phyloP scores from a whole-genome alignment of 2,329 filamentous ascomycete genomes.

The Penicillium sp. region DNA sequence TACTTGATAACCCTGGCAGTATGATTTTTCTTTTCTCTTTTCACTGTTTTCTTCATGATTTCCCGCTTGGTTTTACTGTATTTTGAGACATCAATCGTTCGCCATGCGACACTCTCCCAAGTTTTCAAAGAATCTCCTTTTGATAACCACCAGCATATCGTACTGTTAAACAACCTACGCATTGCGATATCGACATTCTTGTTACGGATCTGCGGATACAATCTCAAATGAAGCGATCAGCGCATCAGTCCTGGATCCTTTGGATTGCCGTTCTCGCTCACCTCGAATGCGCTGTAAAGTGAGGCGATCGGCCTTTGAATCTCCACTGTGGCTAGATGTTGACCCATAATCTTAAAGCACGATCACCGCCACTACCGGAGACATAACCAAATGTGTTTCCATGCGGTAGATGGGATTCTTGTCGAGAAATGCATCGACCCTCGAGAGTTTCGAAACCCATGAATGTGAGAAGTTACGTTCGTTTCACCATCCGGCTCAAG shows the following conservation, averaged over 20 bases:
- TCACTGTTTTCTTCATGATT: slow-evolving; percentile 6
- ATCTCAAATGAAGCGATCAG: slow-evolving; percentile 29
- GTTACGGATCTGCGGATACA: slow-evolving; percentile 46
- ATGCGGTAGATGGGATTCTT: slow-evolving; percentile 26
- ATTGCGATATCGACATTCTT: slow-evolving; percentile 48
- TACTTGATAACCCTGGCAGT: slow-evolving; percentile 20
- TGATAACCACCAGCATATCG: slow-evolving; percentile 45
- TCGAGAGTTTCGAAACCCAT: slow-evolving; percentile 21
- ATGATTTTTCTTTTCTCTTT: slow-evolving; percentile 12
- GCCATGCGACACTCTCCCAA: too few species aligned
- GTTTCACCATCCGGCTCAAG: too few species aligned
- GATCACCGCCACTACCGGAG: slow-evolving; percentile 48
- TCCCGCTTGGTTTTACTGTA: slow-evolving; percentile 8
- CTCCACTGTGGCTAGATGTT: slow-evolving; percentile 51
- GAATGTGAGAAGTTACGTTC: neutral
- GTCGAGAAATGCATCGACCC: slow-evolving; percentile 24
- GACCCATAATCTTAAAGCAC: slow-evolving; percentile 53
- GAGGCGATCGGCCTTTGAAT: slow-evolving; percentile 56
- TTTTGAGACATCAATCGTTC: neutral
- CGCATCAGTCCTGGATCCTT: neutral
- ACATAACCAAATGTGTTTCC: slow-evolving; percentile 30
- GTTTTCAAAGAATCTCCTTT: neutral
- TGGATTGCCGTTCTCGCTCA: slow-evolving; percentile 4
- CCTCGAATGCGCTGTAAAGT: slow-evolving; percentile 28
- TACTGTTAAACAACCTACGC: slow-evolving; percentile 57